Evolutionary conservation across 805 yeast genomes (phyloP), one percentile per base, ranked within the genome.

Genomic region (Ogataea chonburiensis): DNA sequence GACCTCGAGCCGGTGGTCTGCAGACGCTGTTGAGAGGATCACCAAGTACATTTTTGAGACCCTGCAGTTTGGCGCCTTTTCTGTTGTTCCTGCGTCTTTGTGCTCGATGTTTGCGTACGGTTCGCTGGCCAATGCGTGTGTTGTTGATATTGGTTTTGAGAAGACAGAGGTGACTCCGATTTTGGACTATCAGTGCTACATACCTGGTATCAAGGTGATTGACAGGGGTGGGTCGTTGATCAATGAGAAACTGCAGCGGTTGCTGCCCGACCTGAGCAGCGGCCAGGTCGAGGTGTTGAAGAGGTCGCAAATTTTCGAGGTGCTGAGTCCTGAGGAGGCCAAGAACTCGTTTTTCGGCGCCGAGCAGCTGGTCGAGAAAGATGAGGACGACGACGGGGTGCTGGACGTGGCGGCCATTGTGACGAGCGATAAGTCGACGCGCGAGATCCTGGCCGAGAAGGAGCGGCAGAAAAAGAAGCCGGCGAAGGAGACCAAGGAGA

Each of bases 331-430:
- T 42, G 85, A 81, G 49, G 82, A 73, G 30, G 74, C 75, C 25
- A 67, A 73, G 36, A 71, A 70, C 40, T 75, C 85, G 1, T 79
- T 78, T 53, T 80, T 79, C 49, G 79, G 82, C 14, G 55, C 70
- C 39, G 78, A 74, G 32, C 81, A 73, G 21, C 60, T 61, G 15
- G 30, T 53, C 38, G 54, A 58, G 42, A 34, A 44, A 3, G 43
- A 47, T 8, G 61, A 57, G 11, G 70, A 67, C 5, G 86, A 78
- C 24, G 91, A 83, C 19, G 94, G 87, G 35, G 77, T 79, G 3
- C 70, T 87, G 24, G 96, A 91, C 58, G 88, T 91, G 31, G 96
- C 96, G 2, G 86, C 88, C 25, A 78, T 89, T 48, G 93, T 89
- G 9, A 76, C 93, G 2, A 80, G 86, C 43, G 87, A 80, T 10